Evolutionary conservation across 305 asterid genomes (phyloP), one percentile per base, ranked within the genome.

Genomic region (Solanum hybrid): DNA sequence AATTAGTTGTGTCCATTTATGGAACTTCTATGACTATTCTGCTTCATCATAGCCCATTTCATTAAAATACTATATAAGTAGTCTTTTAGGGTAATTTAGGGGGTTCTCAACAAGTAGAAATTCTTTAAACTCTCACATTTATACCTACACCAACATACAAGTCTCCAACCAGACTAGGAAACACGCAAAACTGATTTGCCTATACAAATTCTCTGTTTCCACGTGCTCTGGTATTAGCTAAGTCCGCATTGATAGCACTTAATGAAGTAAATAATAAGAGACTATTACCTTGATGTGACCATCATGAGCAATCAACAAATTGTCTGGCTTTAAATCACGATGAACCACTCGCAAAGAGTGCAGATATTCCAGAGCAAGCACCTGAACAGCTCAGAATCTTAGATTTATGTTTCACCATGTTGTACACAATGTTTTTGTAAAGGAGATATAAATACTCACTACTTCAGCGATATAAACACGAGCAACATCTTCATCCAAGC

Each of bases 261-360:
- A 17, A 45, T 37, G 84, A 86, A 42, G 87, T 86, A 1, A 79
- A 87, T 87, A 88, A 32, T 73, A 51, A 34, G 35, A 22, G 32
- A 89, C 88, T 85, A 79, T 85, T 90, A 98, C 99, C 99, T 98
- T 98, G 89, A 98, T 93, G 91, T 98, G 99, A 88, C 99, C 99
- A 92, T 98, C 99, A 92, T 95, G 99, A 10, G 99, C 99, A 92
- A 98, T 98, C 92, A 98, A 93, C 95, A 98, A 92, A 93, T 98
- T 98, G 94, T 98, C 99, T 75, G 99, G 99, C 95, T 98, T 98
- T 90, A 98, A 93, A 94, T 98, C 99, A 88, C 99, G 99, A 93
- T 98, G 99, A 91, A 98, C 99, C 92, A 98, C 98, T n/a, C 94
- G 95, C 85, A 96, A 93, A 35, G 99, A 97, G 92, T 98, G 99